Percentiles rank a stretch among this genome's conserved stretches.
phyloP scores from a whole-genome alignment of 768 basidiomycete genomes.

The Tylopilus subfusipes region DNA sequence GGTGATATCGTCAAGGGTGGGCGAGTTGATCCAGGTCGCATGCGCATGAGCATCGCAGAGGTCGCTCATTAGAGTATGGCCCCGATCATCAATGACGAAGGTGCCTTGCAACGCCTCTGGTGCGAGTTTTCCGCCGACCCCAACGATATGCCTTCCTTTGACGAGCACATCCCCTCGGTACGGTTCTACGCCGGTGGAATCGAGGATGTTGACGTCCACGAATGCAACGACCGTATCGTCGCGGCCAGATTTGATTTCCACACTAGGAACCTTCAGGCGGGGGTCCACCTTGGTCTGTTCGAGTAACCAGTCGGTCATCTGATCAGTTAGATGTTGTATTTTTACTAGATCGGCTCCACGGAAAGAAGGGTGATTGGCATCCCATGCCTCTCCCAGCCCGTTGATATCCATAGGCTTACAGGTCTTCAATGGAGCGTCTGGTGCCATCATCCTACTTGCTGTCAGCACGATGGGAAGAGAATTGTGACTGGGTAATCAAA shows the following conservation, averaged over 20 bases:
- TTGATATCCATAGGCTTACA: constrained; percentile 6
- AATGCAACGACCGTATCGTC: constrained; percentile 23
- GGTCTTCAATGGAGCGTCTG: neutral
- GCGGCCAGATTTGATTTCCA: constrained; percentile 22
- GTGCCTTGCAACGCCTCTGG: constrained; percentile 19
- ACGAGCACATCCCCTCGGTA: constrained; percentile 35
- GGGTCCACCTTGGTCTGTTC: constrained; percentile 20
- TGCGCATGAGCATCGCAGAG: constrained; percentile 37
- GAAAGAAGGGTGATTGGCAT: constrained; percentile 18
- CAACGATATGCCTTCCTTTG: constrained; percentile 28
- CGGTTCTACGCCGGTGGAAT: constrained; percentile 33
- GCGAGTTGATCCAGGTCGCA: constrained; percentile 30
- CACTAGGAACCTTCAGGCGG: constrained; percentile 21
- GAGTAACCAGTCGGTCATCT: neutral
- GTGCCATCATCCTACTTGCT: constrained; percentile 19
- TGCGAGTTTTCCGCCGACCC: constrained; percentile 26
- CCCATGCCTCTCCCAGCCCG: constrained; percentile 26
- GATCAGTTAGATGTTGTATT: neutral
- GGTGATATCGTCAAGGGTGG: constrained; percentile 30
- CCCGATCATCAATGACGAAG: constrained; percentile 28
- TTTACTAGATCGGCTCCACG: constrained; percentile 24
- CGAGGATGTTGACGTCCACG: constrained; percentile 33
- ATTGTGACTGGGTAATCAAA: neutral
- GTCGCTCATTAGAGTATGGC: constrained; percentile 36
- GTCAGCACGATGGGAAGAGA: neutral